A percentile compares a stretch with the other conserved stretches of the same genome.
These are phyloP conservation scores for Globisporangium viniferum DNA, from an alignment of 352 stramenopile genomes.

Conservation along the genomic window DNA sequence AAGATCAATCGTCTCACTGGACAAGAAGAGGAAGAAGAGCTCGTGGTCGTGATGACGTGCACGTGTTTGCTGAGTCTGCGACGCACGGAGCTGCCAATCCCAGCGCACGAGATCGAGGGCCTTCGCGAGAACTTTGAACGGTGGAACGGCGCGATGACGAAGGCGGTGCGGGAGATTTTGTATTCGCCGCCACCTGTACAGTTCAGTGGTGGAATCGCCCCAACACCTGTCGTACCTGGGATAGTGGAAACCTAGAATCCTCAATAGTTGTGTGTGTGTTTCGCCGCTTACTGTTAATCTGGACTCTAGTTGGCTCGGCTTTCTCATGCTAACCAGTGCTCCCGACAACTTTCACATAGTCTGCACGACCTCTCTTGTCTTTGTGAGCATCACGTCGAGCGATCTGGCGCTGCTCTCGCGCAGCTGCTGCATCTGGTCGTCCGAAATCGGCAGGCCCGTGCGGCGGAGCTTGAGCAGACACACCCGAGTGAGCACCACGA, in stretches of 20 bases:
- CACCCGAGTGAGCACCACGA: conserved; percentile 7
- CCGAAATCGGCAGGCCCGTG: not conserved
- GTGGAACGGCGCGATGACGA: conserved; percentile 6
- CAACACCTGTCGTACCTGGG: too few relatives aligned
- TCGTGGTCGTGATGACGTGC: conserved; percentile 6
- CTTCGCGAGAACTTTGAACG: not conserved
- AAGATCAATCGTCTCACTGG: not conserved
- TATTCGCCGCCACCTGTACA: not conserved
- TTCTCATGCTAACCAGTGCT: not conserved
- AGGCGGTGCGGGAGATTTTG: not conserved
- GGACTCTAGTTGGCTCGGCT: not conserved
- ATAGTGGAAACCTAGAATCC: too few relatives aligned
- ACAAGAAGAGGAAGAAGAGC: not conserved
- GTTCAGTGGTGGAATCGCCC: too few relatives aligned
- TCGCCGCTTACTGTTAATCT: too few relatives aligned
- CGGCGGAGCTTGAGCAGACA: conserved; percentile 1
- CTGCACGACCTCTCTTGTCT: not conserved
- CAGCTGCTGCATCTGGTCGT: conserved; percentile 1
- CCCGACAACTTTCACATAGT: too few relatives aligned
- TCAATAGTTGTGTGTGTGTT: too few relatives aligned
- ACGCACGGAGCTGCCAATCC: not conserved
- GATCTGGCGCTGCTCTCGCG: not conserved
- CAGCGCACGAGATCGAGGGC: not conserved
- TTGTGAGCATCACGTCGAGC: conserved; percentile 6
- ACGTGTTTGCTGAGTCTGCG: conserved; percentile 1